Evolutionary conservation across 2,329 filamentous ascomycete genomes (phyloP).

Genomic region (Fusarium paranaense): DNA sequence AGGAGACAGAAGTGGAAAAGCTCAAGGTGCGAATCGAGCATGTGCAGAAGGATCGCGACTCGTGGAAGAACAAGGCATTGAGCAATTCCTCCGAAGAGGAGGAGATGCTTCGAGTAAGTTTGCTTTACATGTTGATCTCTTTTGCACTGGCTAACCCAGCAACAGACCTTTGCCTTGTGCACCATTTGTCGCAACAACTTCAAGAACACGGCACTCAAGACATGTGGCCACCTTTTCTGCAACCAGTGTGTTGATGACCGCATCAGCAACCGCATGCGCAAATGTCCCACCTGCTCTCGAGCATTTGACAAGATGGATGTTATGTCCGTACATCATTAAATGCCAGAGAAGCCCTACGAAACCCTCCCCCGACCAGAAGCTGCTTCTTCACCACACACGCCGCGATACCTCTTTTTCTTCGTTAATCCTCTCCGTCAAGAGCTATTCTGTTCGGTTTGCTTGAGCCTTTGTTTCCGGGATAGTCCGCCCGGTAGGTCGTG

Average conservation of each 20-base stretch:
- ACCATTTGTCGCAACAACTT: constrained; percentile 93
- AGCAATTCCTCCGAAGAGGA: constrained; percentile 86
- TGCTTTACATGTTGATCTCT: neutral
- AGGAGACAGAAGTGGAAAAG: constrained; percentile 83
- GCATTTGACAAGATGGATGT: constrained; percentile 92
- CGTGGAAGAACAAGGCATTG: constrained; percentile 84
- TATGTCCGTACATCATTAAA: constrained; percentile 74
- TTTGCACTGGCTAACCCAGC: constrained; percentile 35
- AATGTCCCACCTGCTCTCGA: constrained; percentile 94
- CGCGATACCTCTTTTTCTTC: constrained; percentile 42
- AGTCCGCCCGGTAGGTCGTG: constrained; percentile 8
- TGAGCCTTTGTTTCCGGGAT: constrained; percentile 17
- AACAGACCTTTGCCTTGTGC: constrained; percentile 70
- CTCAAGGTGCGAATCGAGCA: constrained; percentile 82
- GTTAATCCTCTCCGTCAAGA: constrained; percentile 42
- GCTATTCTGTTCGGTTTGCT: constrained; percentile 22
- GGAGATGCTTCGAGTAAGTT: constrained; percentile 85
- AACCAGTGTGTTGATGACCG: constrained; percentile 90
- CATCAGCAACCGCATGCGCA: constrained; percentile 88
- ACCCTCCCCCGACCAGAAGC: constrained; percentile 13
- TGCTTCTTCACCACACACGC: constrained; percentile 23
- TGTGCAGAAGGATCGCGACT: constrained; percentile 84
- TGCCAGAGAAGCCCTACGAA: neutral
- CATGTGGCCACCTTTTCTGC: constrained; percentile 96
- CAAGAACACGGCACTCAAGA: constrained; percentile 93